Conservation (phyloP, 331 rosid species). For the Ulmus americana region DNA sequence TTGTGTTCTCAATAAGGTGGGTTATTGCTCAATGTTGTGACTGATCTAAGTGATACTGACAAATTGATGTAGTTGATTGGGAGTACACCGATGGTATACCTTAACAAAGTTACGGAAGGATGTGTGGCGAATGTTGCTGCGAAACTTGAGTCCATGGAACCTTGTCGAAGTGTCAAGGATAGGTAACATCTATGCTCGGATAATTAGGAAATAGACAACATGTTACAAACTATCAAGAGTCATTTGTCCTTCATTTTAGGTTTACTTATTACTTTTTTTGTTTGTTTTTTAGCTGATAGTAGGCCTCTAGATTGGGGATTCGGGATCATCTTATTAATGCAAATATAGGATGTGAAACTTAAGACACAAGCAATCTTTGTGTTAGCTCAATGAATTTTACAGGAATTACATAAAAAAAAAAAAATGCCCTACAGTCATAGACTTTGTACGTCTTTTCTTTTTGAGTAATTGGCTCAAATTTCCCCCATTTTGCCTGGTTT, state of each 20-base stretch:
- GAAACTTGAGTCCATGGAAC: constrained; percentile 93
- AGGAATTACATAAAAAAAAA: not conserved
- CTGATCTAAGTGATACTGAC: constrained; percentile 17
- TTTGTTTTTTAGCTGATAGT: constrained; percentile 10
- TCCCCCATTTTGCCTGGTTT: no score
- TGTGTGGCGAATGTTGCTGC: constrained; percentile 90
- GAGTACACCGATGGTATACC: constrained; percentile 88
- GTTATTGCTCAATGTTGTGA: not conserved
- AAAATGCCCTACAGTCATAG: not conserved
- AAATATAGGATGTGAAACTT: not conserved
- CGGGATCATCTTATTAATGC: not conserved
- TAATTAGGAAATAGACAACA: not conserved
- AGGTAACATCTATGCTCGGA: constrained; percentile 36
- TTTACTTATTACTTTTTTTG: not conserved
- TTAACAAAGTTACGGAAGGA: constrained; percentile 69
- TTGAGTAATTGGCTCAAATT: no score
- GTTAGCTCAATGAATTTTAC: constrained; percentile 14
- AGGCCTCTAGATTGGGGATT: constrained; percentile 11
- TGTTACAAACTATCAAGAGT: not conserved
- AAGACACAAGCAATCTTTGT: not conserved
- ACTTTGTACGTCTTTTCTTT: not conserved
- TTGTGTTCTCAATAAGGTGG: not conserved
- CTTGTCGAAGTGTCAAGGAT: constrained; percentile 93
- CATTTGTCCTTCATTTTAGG: not conserved
- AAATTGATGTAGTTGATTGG: constrained; percentile 64